Base-by-base conservation (phyloP, 2,329 filamentous ascomycete species). In the Knufia fluminis region DNA sequence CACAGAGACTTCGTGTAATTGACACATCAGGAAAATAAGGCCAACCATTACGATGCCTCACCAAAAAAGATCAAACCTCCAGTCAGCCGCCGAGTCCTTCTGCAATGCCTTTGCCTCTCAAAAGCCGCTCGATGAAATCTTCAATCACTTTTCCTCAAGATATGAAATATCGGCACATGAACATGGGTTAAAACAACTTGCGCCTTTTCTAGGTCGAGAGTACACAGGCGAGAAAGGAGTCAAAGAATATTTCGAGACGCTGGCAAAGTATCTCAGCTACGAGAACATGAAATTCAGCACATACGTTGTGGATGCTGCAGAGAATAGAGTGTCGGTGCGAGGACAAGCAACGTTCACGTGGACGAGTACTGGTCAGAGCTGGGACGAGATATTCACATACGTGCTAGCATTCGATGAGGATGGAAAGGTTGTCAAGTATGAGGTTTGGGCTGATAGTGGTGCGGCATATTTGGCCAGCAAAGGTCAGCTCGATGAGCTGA, bases 401-500 rank as follows among this genome's bases (percentile, higher is more conserved):
- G 58, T 64, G 26, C 54, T 71, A 36, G 60, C 56, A 36, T 54
- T 70, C 46, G 63, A 61, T n/a, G 53, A 58, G 51, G 62, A 68
- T 26, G 33, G 51, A 10, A 67, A 64, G 51, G 62, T 71, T n/a
- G 59, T 57, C 26, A 65, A 63, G 46, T 71, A 70, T 61, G 57
- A 63, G 36, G 62, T 71, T 23, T 71, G 69, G 69, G 67, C 66
- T 14, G 69, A 71, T 64, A 67, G 66, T 2, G 69, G 68, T 17
- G 68, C 68, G 28, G 68, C 66, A 22, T 70, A 70, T 60, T 58
- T 71, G 50, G 68, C 68, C 20, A 54, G 59, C 32, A 55, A 57
- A 23, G 63, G 61, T 32, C 43, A 35, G 33, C 49, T 55, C 8
- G 43, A 53, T 19, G 24, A 47, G 19, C 17, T 12, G 17, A 41